Evolutionary conservation across 169 alveolate genomes (phyloP).

Genomic region (Ichthyophthirius multifiliis): DNA sequence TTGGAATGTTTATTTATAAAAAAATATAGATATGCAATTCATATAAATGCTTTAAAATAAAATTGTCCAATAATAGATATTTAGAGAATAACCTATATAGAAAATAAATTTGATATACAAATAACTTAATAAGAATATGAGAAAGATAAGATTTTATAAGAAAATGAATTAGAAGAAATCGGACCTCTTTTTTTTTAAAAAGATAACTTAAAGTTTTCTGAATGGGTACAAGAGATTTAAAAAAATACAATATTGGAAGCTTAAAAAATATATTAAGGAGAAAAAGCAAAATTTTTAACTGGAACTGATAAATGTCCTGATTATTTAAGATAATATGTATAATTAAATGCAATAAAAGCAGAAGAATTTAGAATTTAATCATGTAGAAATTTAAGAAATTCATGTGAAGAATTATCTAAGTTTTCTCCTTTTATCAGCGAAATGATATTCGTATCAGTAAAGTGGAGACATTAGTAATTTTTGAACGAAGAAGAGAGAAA

Average conservation of each 20-base stretch:
- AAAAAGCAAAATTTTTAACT: conserved; percentile 69
- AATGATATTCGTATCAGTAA: conserved; percentile 49
- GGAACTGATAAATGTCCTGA: conserved; percentile 85
- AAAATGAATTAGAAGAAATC: conserved; percentile 70
- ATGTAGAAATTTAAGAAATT: conserved; percentile 77
- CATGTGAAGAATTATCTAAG: conserved; percentile 65
- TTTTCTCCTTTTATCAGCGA: conserved; percentile 60
- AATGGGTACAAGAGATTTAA: conserved; percentile 36
- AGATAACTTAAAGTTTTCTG: conserved; percentile 52
- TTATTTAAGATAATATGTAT: conserved; percentile 67
- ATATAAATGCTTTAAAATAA: conserved; percentile 57
- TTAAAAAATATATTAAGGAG: conserved; percentile 74
- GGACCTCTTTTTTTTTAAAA: conserved; percentile 48
- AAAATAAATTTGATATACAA: conserved; percentile 46
- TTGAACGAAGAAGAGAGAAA: conserved; percentile 29
- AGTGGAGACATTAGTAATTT: conserved; percentile 27
- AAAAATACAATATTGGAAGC: conserved; percentile 52
- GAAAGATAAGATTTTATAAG: conserved; percentile 57
- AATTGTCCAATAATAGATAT: conserved; percentile 41
- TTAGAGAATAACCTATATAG: conserved; percentile 42
- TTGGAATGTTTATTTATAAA: not conserved
- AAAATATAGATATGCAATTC: conserved; percentile 56
- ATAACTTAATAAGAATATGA: conserved; percentile 43
- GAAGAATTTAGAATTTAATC: conserved; percentile 81
- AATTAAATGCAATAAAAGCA: conserved; percentile 65